phyloP scores from a whole-genome alignment of 495 filamentous ascomycete genomes.

The Neurospora sp. region DNA sequence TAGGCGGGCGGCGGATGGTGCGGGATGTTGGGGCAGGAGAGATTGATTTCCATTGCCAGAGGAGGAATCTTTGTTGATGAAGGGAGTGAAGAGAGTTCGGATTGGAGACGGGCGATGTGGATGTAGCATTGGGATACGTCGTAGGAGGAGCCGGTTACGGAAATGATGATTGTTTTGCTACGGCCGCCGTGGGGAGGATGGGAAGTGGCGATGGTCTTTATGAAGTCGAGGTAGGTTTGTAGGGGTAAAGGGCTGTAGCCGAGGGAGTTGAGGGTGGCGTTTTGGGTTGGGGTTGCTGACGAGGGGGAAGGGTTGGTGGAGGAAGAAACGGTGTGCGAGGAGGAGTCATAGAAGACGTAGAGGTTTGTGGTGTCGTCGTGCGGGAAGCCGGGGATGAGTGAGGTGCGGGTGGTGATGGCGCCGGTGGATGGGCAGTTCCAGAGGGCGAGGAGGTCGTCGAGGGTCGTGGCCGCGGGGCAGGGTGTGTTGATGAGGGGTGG shows the following conservation, averaged over 20 bases:
- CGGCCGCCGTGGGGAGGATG: constrained; percentile 18
- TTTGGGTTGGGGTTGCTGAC: constrained; percentile 2
- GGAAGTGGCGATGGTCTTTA: constrained; percentile 27
- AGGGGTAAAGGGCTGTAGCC: constrained; percentile 63
- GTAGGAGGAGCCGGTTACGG: constrained; percentile 49
- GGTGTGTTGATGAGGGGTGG: constrained; percentile 64
- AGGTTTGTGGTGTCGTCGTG: constrained; percentile 54
- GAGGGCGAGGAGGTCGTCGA: constrained; percentile 44
- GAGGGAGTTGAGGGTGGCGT: constrained; percentile 58
- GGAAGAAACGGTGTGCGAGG: constrained; percentile 21
- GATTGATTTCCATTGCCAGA: constrained; percentile 59
- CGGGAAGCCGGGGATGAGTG: constrained; percentile 46
- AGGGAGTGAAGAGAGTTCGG: neutral
- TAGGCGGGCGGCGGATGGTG: constrained; percentile 59
- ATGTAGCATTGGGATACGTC: constrained; percentile 40
- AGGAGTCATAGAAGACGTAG: constrained; percentile 51
- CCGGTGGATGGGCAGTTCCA: constrained; percentile 51
- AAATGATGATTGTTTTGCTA: constrained; percentile 56
- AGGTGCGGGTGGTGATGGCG: constrained; percentile 60
- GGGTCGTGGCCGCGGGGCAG: constrained; percentile 57
- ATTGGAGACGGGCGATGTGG: constrained; percentile 13
- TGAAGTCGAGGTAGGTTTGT: constrained; percentile 51
- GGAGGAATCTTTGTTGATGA: constrained; percentile 15
- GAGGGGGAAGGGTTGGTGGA: constrained; percentile 1
- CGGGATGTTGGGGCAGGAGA: constrained; percentile 65